A percentile compares a stretch with the other conserved stretches of the same genome.
phyloP scores from a whole-genome alignment of 83 land plant genomes.

The Diphasiastrum complanatum region DNA sequence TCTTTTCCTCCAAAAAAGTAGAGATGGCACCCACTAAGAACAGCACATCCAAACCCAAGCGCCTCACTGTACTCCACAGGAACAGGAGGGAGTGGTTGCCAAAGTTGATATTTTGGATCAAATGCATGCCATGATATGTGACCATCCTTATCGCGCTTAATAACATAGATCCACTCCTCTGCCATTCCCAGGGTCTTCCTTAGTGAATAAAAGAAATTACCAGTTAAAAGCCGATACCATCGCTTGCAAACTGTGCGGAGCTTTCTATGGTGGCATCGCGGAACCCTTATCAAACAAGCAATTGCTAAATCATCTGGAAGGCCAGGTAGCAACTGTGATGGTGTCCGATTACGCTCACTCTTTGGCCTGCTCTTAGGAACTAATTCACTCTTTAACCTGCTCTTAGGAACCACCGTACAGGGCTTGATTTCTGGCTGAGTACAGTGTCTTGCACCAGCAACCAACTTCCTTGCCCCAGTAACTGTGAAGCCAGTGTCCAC shows the following conservation, averaged over 20 bases:
- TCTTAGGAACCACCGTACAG: constrained; percentile 48
- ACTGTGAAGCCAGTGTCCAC: constrained; percentile 76
- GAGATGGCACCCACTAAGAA: constrained; percentile 72
- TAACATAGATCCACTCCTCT: constrained; percentile 90
- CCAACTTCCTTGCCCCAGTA: constrained; percentile 64
- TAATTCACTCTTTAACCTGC: constrained; percentile 24
- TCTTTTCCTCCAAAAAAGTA: constrained; percentile 77
- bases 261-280: constrained; percentile 62
- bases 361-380: constrained; percentile 20
- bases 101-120: constrained; percentile 58
- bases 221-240: constrained; percentile 75
- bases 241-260: constrained; percentile 86
- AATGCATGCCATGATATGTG: constrained; percentile 77
- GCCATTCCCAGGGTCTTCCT: constrained; percentile 65
- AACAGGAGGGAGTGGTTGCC: constrained; percentile 80
- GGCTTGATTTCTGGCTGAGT: constrained; percentile 67
- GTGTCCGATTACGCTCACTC: constrained; percentile 50
- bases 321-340: constrained; percentile 76
- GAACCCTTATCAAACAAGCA: constrained; percentile 87
- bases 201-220: constrained; percentile 79
- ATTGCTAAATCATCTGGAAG: constrained; percentile 98
- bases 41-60: constrained; percentile 67
- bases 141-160: constrained; percentile 76
- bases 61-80: constrained; percentile 67
- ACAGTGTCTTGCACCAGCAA: constrained; percentile 69